Conservation (phyloP, 805 yeast species). For the Candida germanica region DNA sequence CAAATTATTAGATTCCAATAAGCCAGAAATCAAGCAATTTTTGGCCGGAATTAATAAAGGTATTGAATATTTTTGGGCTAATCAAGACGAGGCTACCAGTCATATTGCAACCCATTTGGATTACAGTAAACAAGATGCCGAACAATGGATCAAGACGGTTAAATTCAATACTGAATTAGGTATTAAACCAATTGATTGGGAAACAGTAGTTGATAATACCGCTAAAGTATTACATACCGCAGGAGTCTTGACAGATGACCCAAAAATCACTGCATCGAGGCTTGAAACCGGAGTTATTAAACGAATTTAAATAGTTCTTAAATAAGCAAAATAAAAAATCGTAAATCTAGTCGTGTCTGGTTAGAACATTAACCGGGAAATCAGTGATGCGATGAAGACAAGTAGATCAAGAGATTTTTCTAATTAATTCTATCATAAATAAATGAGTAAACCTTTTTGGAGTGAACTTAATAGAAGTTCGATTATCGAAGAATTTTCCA, state of each 20-base stretch:
- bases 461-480: not conserved
- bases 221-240: slow-evolving; percentile 57
- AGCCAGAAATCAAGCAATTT: slow-evolving; percentile 34
- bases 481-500: slow-evolving; percentile 11
- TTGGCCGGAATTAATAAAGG: slow-evolving; percentile 62
- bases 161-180: slow-evolving; percentile 49
- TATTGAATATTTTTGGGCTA: slow-evolving; percentile 55
- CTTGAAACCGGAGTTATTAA: slow-evolving; percentile 19
- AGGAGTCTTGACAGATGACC: slow-evolving; percentile 47
- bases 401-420: no score
- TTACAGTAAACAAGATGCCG: slow-evolving; percentile 73
- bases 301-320: not conserved
- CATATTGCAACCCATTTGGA: slow-evolving; percentile 68
- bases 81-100: slow-evolving; percentile 63
- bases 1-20: slow-evolving; percentile 27
- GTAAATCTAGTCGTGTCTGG: no score
- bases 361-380: no score
- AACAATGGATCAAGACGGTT: slow-evolving; percentile 80
- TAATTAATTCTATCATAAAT: no score
- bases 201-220: slow-evolving; percentile 51
- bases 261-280: slow-evolving; percentile 23
- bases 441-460: slow-evolving; percentile 10
- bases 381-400: no score
- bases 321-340: no score
- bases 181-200: slow-evolving; percentile 41